Evolutionary conservation across 2,329 filamentous ascomycete species (phyloP), one percentile per base, ranked within the genome.

Genomic region (Microsporum audouinii): DNA sequence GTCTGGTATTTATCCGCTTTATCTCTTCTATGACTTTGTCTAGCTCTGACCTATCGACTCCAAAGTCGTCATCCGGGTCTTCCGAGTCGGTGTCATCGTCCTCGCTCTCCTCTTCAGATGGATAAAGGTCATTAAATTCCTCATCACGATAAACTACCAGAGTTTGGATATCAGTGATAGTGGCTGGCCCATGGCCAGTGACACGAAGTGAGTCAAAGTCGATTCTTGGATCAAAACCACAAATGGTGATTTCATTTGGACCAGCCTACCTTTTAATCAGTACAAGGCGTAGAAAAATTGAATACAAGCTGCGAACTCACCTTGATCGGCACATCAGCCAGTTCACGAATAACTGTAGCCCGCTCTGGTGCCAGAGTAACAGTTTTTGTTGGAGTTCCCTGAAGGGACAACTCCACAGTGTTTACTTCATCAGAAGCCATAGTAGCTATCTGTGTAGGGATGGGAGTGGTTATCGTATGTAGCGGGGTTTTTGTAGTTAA

Each of bases 331-430:
- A 86, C 73, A 64, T 81, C 73, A 61, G 79, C 80, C 68, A 88
- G 79, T 59, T 86, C 82, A 31, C 84, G 79, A 10, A 81, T 77
- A 34, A 88, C 71, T 56, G 85, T 84, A 1, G 85, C 85, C 64
- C 80, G 76, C 1, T 76, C 76, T 0, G 85, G 84, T 62, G 85
- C 87, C 45, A 88, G 77, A 0, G 81, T 84, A 14, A 88, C 84
- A 0, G 80, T 80, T 57, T 81, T 81, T 38, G 85, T 87, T 6
- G 74, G 68, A 34, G 87, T 73, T 57, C 84, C 78, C 49, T 80
- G 78, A 63, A 87, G 71, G 36, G 78, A 77, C 69, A 84, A 61
- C 55, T 68, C 68, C 2, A 61, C 59, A 1, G 62, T 63, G n/a
- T 69, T 45, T 23, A 62, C 60, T 8, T 27, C 60, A n/a, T 63